Evolutionary conservation across 495 filamentous ascomycete genomes (phyloP), one percentile per base, ranked within the genome.

Genomic region (Aspergillus heteromorphus): DNA sequence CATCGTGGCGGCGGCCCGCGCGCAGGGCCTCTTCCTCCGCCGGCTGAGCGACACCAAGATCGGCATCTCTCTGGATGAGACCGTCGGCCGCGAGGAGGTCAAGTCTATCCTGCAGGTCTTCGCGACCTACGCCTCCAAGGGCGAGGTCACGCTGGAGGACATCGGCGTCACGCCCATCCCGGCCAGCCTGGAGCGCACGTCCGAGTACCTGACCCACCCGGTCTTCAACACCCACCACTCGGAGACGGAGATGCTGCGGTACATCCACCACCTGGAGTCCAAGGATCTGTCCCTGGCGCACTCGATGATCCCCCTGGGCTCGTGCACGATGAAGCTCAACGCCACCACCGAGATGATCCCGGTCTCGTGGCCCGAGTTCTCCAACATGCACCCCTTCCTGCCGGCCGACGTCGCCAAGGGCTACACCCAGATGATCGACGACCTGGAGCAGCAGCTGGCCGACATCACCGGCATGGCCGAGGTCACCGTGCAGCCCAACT

Each of bases 301-400:
- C 74, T 97, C 95, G 10, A 98, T 98, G 93, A 98, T 98, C 58
- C 92, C 93, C 6, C 83, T 98, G n/a, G 93, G 93, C 23, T 97
- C 95, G 16, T 98, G 93, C 78, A 98, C 93, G 19, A 98, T 98
- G 93, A 98, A 98, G 79, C 85, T 98, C 40, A 98, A 98, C 65
- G 91, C 88, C 53, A 95, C 92, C 29, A 88, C 89, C 14, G 92
- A 97, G 69, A 97, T 95, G 89, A 81, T 89, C 9, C 88, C 93
- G 17, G 77, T 97, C 52, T 91, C 91, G 1, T 89, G 85, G 77
- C 86, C 87, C 10, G 86, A 91, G 62, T 92, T 96, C 70, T 82
- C 89, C 42, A 83, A 87, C 45, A 82, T 97, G 23, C 93, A 98
- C 70, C 93, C 93, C 2, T 90, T 91, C 62, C 82, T 83, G 18